Evolutionary conservation across 345 rosid species (phyloP), one percentile per base, ranked within the genome.

Genomic region (Salix arbutifolia): DNA sequence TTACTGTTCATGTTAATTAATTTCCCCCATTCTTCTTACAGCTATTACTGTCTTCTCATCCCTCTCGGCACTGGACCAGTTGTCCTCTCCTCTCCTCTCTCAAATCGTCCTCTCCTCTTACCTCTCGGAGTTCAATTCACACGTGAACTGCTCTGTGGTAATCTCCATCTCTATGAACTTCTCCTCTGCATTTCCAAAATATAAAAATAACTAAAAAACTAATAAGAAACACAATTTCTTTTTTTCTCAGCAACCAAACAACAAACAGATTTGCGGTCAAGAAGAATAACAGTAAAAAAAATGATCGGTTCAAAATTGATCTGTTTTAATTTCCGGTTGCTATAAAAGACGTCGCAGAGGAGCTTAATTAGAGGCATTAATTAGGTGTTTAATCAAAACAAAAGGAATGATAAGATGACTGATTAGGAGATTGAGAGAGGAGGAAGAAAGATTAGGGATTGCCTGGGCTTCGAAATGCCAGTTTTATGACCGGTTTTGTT

Each of bases 91-190:
- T 31, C 33, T 31, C 31, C 0, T 30, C 31, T 30, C 33, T 31
- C 33, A 31, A 31, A 31, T 31, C 33, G 4, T 31, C 33, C 33
- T 31, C 33, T 31, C 5, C 33, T 31, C 33, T 31, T 4, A 31
- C 33, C 33, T 31, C 33, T 31, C 33, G 33, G 33, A 31, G 33
- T 4, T 31, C 33, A 78, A 95, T 89, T 91, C 95, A 92, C 16
- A 89, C 94, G 50, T 92, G 92, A 65, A 93, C 99, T 44, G 97
- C 91, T 71, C 89, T 85, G 79, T 95, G 99, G 82, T 95, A 95
- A 76, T 92, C 97, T 75, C 99, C 99, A 76, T 91, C 93, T 65
- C 88, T 84, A 81, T 92, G 99, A 80, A 95, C 86, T 78, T 78
- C 91, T 53, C 89, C 87, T 79, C 97, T 95, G 44, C 65, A 77